Evolutionary conservation across 495 filamentous ascomycete genomes (phyloP).

Genomic region (Xylaria bambusicola): DNA sequence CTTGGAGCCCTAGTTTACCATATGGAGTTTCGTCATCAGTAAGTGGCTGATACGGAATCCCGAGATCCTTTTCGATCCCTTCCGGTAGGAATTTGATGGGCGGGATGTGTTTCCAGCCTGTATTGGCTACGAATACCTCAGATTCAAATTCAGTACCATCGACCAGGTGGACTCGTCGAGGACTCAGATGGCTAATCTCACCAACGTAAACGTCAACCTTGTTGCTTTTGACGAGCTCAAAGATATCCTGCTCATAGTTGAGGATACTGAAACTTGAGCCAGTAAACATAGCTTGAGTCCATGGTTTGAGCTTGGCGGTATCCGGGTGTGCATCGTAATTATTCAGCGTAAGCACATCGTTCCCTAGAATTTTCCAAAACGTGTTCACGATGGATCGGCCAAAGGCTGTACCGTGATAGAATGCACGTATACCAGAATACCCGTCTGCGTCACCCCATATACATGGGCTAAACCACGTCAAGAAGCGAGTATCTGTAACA

Average conservation of each 20-base stretch:
- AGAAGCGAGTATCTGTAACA: conserved; percentile 26
- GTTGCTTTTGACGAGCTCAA: conserved; percentile 58
- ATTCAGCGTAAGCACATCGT: conserved; percentile 57
- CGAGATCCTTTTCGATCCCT: conserved; percentile 49
- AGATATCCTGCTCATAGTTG: conserved; percentile 67
- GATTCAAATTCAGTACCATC: conserved; percentile 56
- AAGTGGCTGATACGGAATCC: conserved; percentile 41
- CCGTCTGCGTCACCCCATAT: conserved; percentile 41
- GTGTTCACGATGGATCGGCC: conserved; percentile 64
- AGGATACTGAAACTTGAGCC: conserved; percentile 61
- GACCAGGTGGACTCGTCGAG: conserved; percentile 55
- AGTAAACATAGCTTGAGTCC: conserved; percentile 61
- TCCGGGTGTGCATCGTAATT: conserved; percentile 60
- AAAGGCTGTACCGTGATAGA: conserved; percentile 64
- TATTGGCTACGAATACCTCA: conserved; percentile 69
- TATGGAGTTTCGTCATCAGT: conserved; percentile 27
- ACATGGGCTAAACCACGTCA: conserved; percentile 40
- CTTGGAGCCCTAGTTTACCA: too few relatives aligned
- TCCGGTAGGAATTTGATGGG: conserved; percentile 65
- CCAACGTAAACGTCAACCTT: conserved; percentile 62
- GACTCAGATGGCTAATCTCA: conserved; percentile 58
- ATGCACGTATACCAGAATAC: conserved; percentile 37
- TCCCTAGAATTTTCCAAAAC: conserved; percentile 63
- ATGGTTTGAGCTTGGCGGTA: conserved; percentile 59
- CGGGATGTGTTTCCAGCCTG: conserved; percentile 67